phyloP scores from a whole-genome alignment of 176 grass and related monocot species.

The Eleusine coracana region DNA sequence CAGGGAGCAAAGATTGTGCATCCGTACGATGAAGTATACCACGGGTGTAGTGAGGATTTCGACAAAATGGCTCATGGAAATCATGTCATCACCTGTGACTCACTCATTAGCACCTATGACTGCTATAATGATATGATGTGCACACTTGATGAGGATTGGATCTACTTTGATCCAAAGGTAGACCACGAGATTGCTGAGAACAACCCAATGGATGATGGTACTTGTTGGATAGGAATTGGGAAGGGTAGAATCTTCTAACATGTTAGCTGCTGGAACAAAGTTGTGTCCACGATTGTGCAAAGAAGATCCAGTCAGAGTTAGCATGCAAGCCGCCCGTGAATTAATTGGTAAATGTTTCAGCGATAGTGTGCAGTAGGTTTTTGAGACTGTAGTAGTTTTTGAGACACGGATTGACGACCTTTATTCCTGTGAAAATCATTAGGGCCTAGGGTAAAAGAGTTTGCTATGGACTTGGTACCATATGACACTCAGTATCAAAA shows the following conservation, averaged over 20 bases:
- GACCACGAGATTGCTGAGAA: background rate
- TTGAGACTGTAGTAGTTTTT: too few relatives aligned
- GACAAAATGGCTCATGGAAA: conserved; percentile 4
- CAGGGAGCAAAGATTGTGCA: conserved; percentile 30
- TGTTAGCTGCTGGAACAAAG: background rate
- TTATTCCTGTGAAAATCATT: too few relatives aligned
- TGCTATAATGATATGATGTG: background rate
- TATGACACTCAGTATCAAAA: too few relatives aligned
- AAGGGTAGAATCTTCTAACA: background rate
- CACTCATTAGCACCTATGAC: background rate
- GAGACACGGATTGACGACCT: too few relatives aligned
- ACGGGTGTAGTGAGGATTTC: background rate
- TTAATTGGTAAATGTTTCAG: too few relatives aligned
- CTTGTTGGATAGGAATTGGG: background rate
- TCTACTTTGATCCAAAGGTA: conserved; percentile 3
- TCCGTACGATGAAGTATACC: background rate
- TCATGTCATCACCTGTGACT: background rate
- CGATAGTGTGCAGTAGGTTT: too few relatives aligned
- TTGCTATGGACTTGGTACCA: too few relatives aligned
- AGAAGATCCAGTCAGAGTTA: too few relatives aligned
- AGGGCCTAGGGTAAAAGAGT: too few relatives aligned
- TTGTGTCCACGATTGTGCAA: background rate
- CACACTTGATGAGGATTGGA: conserved; percentile 28
- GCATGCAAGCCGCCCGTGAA: too few relatives aligned
- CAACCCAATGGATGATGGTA: background rate